phyloP scores from a whole-genome alignment of 208 protist genomes.

The Trichomonas gallinae region DNA sequence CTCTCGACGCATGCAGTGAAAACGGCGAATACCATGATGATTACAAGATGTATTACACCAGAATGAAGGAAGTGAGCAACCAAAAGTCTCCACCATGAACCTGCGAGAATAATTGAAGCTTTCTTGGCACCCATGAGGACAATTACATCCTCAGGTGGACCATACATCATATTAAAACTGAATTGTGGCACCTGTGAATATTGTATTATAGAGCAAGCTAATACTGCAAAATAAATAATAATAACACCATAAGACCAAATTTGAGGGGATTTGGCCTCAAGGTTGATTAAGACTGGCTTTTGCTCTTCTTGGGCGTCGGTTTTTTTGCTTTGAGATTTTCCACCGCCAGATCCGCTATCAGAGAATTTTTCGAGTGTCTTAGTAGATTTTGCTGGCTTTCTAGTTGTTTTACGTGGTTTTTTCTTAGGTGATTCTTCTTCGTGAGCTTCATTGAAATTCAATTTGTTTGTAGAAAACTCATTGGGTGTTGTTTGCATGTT shows the following conservation, averaged over 20 bases:
- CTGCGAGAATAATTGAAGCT: not conserved
- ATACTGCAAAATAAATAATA: not conserved
- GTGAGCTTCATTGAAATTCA: not conserved
- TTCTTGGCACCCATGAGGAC: not conserved
- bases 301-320: not conserved
- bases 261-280: not conserved
- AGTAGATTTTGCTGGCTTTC: not conserved
- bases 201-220: not conserved
- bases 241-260: not conserved
- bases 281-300: not conserved
- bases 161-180: not conserved
- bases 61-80: not conserved
- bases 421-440: not conserved
- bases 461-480: not conserved
- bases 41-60: not conserved
- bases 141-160: not conserved
- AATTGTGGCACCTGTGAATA: no score
- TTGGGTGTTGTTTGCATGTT: not conserved
- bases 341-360: not conserved
- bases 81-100: not conserved
- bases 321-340: not conserved
- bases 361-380: not conserved
- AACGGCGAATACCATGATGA: not conserved
- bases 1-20: not conserved
- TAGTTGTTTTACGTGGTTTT: not conserved